phyloP scores from a whole-genome alignment of 176 grass and related monocot genomes.

The Bolboschoenus planiculmis region DNA sequence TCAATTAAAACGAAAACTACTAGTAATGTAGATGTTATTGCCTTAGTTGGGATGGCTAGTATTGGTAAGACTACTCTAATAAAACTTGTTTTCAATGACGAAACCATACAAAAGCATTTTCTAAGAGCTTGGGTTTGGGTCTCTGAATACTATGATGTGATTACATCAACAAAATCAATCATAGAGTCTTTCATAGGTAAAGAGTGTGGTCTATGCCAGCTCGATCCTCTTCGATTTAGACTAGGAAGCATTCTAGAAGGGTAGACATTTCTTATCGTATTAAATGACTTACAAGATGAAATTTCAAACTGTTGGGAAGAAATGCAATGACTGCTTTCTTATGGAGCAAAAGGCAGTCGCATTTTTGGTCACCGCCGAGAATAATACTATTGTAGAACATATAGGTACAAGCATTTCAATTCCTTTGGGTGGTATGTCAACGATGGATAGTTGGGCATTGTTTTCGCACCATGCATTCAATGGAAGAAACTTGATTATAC shows the following conservation, averaged over 20 bases:
- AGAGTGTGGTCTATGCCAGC: not conserved
- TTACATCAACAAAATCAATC: conserved; percentile 31
- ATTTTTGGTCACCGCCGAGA: conserved; percentile 42
- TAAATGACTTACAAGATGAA: conserved; percentile 45
- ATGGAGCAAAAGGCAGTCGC: conserved; percentile 14
- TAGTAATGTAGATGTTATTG: not conserved
- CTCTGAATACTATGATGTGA: conserved; percentile 32
- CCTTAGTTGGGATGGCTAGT: conserved; percentile 29
- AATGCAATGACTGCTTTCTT: conserved; percentile 28
- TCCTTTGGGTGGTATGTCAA: conserved; percentile 30
- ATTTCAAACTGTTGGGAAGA: conserved; percentile 24
- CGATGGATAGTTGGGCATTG: not conserved
- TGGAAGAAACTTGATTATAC: not conserved
- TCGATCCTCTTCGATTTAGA: conserved; percentile 7
- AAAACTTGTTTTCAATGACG: conserved; percentile 26
- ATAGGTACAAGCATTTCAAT: not conserved
- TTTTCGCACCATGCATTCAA: conserved; percentile 40
- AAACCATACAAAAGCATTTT: not conserved
- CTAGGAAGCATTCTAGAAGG: conserved; percentile 10
- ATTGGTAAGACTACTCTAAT: conserved; percentile 46
- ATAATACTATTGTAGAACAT: conserved; percentile 1
- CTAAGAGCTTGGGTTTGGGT: conserved; percentile 33
- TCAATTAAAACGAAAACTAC: not conserved
- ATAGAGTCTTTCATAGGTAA: not conserved
- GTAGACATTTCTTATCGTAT: conserved; percentile 34